A percentile compares a stretch with the other conserved stretches of the same genome.
Evolutionary conservation across 23 red algal species (phyloP).

Genomic region (Gracilaria caudata): DNA sequence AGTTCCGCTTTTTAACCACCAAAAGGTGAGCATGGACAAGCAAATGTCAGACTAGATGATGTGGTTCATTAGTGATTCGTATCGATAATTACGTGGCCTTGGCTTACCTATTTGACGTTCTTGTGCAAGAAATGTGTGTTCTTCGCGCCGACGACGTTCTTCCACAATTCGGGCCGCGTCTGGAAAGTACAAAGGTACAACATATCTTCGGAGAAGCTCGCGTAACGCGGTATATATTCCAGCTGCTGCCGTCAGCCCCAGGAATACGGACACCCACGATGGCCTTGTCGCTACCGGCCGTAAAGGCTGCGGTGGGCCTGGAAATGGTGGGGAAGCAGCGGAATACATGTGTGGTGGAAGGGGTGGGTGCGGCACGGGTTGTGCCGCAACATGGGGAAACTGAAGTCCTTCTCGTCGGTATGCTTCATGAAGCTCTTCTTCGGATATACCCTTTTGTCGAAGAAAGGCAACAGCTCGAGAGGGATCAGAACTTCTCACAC

Average conservation of each 20-base stretch:
- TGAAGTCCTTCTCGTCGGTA: conserved; percentile 56
- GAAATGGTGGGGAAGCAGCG: not conserved
- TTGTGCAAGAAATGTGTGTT: conserved; percentile 32
- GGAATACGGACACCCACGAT: conserved; percentile 60
- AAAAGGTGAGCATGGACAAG: not conserved
- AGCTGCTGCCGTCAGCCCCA: conserved; percentile 52
- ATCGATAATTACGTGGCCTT: not conserved
- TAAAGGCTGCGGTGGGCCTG: not conserved
- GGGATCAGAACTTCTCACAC: conserved; percentile 51
- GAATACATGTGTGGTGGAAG: not conserved
- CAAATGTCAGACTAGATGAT: not conserved
- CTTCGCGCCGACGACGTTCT: conserved; percentile 41
- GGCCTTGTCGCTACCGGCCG: conserved; percentile 22
- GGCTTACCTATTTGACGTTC: conserved; percentile 51
- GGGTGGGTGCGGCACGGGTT: not conserved
- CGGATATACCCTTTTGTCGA: conserved; percentile 52
- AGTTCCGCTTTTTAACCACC: conserved; percentile 30
- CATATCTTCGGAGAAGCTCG: conserved; percentile 64
- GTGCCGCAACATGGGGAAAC: conserved; percentile 45
- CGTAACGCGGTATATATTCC: conserved; percentile 58
- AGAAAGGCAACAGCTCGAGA: conserved; percentile 54
- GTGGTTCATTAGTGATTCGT: not conserved
- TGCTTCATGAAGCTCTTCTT: conserved; percentile 61
- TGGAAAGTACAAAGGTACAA: conserved; percentile 76
- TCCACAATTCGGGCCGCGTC: conserved; percentile 57